Conservation (phyloP, 306 rosid species). For the Glycine latifolia region DNA sequence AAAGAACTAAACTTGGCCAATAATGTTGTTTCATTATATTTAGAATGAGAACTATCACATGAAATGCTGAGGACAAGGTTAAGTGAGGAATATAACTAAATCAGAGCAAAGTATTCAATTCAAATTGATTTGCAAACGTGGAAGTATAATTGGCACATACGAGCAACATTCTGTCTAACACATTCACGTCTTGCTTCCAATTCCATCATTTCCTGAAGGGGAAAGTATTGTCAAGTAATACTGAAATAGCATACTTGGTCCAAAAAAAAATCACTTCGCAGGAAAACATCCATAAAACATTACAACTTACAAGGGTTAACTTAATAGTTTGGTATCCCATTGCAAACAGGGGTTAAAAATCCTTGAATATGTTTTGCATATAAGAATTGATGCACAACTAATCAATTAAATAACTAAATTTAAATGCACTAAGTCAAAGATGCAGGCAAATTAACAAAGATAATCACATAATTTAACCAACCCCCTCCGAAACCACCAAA, state of each 20-base stretch:
- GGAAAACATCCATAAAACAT: slow-evolving; percentile 19
- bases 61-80: slow-evolving; percentile 9
- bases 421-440: background rate
- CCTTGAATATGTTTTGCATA: background rate
- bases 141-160: slow-evolving; percentile 62
- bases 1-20: slow-evolving; percentile 33
- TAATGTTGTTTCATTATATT: slow-evolving; percentile 4
- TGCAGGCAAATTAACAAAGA: no score
- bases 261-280: slow-evolving; percentile 1
- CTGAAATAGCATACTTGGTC: background rate
- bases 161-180: slow-evolving; percentile 80
- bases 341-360: slow-evolving; percentile 3
- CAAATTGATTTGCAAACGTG: slow-evolving; percentile 18
- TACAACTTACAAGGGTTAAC: slow-evolving; percentile 17
- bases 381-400: background rate
- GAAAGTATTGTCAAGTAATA: slow-evolving; percentile 40
- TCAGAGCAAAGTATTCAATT: slow-evolving; percentile 42
- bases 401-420: slow-evolving; percentile 18
- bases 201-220: slow-evolving; percentile 77
- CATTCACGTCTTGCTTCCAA: slow-evolving; percentile 89
- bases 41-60: slow-evolving; percentile 29
- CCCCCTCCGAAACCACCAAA: background rate
- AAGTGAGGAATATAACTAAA: slow-evolving; percentile 13
- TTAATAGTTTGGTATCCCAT: slow-evolving; percentile 6
- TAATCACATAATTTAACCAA: background rate